Evolutionary conservation across 306 rosid species (phyloP).

Genomic region (Hylodesmum podocarpum): DNA sequence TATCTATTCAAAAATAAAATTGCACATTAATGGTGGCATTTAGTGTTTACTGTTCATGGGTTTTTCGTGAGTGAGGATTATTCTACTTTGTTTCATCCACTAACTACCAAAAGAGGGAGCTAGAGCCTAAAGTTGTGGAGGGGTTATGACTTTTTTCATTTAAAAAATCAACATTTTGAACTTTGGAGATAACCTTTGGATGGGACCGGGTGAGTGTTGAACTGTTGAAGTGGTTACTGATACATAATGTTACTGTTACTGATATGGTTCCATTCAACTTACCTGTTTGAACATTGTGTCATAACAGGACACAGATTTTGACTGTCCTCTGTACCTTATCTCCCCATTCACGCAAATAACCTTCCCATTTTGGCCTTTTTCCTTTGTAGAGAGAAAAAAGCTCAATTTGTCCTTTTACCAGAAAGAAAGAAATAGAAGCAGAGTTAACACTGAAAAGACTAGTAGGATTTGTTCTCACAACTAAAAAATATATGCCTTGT

Average conservation of each 20-base stretch:
- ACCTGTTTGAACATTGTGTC: constrained; percentile 27
- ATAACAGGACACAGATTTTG: constrained; percentile 36
- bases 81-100: background rate
- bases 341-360: constrained; percentile 26
- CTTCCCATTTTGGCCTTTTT: constrained; percentile 26
- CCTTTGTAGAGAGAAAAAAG: constrained; percentile 7
- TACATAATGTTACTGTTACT: background rate
- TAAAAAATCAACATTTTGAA: constrained; percentile 4
- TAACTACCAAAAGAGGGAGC: background rate
- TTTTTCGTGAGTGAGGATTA: constrained; percentile 10
- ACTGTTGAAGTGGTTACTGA: constrained; percentile 10
- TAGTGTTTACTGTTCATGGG: constrained; percentile 5
- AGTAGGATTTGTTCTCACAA: background rate
- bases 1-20: background rate
- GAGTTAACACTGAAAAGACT: background rate
- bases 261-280: constrained; percentile 16
- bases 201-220: background rate
- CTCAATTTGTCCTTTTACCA: constrained; percentile 16
- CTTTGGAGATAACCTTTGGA: constrained; percentile 10
- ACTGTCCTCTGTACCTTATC: constrained; percentile 22
- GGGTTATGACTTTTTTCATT: constrained; percentile 15
- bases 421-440: background rate
- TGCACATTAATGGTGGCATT: background rate
- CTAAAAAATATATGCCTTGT: background rate
- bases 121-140: constrained; percentile 22